Evolutionary conservation across 2,329 filamentous ascomycete genomes (phyloP), one percentile per base, ranked within the genome.

Genomic region (Colletotrichum sp.): DNA sequence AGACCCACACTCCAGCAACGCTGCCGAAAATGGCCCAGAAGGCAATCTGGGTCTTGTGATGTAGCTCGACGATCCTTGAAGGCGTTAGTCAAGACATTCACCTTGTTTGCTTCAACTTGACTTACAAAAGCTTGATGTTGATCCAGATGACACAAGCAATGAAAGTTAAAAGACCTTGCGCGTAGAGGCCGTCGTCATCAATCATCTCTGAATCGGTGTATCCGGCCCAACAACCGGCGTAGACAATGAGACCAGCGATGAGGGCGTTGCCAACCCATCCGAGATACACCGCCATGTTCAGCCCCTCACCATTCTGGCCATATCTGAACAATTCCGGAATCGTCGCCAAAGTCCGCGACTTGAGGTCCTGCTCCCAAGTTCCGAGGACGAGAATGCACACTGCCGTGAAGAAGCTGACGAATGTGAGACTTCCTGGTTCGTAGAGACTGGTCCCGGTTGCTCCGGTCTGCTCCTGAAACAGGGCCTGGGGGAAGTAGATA

Each of bases 351-450:
- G 96, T 98, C 52, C 95, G 92, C 0, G 96, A 93, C 5, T 90
- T 87, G 6, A 98, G 89, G 81, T 98, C 96, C 82, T 98, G 95
- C 82, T 98, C 96, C 85, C 97, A 98, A n/a, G 98, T 94, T 13
- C 96, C 96, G 76, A 98, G 90, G 80, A 97, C 94, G 78, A 99
- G 97, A 30, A 97, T 94, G 57, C 94, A 93, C 4, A 98, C 87
- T 73, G 94, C 96, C 1, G 96, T 98, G 84, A 99, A 98, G n/a
- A 98, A 90, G 82, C 98, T 98, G 87, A 98, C 96, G 82, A 98
- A 95, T 60, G 94, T 97, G 81, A 98, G 85, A 78, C 93, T 95
- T 86, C 94, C 96, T 2, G 92, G 92, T 83, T 99, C 95, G 86
- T 98, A 98, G n/a, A 99, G 88, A 71, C 94, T 96, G 1, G 96